Evolutionary conservation across 2,329 filamentous ascomycete genomes (phyloP).

Genomic region (Myrmaecium sp.): DNA sequence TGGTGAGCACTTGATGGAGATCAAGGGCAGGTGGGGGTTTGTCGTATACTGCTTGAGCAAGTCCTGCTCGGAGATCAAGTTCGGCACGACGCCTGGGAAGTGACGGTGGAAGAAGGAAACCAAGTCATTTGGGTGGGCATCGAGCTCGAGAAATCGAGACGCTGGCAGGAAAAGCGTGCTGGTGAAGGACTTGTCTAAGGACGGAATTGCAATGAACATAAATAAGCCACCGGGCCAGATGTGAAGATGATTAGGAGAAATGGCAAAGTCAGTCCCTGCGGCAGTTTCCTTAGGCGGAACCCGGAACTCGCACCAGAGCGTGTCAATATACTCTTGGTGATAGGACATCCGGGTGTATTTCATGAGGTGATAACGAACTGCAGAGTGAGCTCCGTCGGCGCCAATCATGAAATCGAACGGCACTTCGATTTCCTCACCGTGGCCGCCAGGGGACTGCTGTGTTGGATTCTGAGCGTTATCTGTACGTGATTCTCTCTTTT

Average conservation of each 20-base stretch:
- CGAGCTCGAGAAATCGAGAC: constrained; percentile 49
- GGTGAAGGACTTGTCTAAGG: constrained; percentile 79
- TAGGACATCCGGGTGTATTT: constrained; percentile 86
- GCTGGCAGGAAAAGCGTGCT: constrained; percentile 83
- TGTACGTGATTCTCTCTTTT: constrained; percentile 26
- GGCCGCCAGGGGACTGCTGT: constrained; percentile 9
- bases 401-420: constrained; percentile 88
- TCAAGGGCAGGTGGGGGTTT: constrained; percentile 83
- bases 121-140: constrained; percentile 41
- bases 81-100: constrained; percentile 68
- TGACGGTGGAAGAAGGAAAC: constrained; percentile 61
- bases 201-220: constrained; percentile 97
- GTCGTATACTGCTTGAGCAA: constrained; percentile 57
- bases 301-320: constrained; percentile 90
- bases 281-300: constrained; percentile 42
- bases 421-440: constrained; percentile 55
- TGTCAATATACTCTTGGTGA: constrained; percentile 87
- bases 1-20: constrained; percentile 82
- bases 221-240: constrained; percentile 91
- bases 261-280: constrained; percentile 41
- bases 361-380: constrained; percentile 86
- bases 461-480: constrained; percentile 8
- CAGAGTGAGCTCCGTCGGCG: constrained; percentile 87
- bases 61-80: constrained; percentile 48
- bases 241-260: constrained; percentile 85